A percentile compares a stretch with the other conserved stretches of the same genome.
Conservation (phyloP, 2,329 filamentous ascomycete species). For the Botryosphaeria dothidea region DNA sequence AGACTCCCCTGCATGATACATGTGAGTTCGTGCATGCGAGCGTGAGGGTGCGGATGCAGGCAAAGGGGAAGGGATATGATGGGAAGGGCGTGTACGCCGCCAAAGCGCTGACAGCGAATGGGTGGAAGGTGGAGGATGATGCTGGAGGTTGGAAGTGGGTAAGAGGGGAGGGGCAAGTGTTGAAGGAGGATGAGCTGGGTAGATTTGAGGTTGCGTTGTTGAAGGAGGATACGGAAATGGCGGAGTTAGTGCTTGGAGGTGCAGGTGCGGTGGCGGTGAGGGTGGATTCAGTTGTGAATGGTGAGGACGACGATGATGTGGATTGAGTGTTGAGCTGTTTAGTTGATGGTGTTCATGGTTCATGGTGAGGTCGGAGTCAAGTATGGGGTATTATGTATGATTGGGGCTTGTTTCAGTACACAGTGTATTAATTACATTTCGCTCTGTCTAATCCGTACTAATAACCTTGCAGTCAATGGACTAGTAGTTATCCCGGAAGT, state of each 20-base stretch:
- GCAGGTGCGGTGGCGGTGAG: constrained; percentile 12
- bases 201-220: constrained; percentile 13
- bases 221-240: background rate
- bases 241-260: constrained; percentile 1
- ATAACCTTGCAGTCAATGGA: too few relatives aligned
- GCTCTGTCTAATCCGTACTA: too few relatives aligned
- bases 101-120: constrained; percentile 6
- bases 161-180: background rate
- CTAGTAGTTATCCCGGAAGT: too few relatives aligned
- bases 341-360: background rate
- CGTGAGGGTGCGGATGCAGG: constrained; percentile 21
- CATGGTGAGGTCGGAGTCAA: too few relatives aligned
- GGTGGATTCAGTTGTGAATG: background rate
- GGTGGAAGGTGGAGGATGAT: background rate
- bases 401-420: too few relatives aligned
- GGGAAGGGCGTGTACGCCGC: constrained; percentile 16
- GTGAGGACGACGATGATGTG: background rate
- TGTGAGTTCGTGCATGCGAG: constrained; percentile 23
- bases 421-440: too few relatives aligned
- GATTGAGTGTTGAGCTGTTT: background rate
- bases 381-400: too few relatives aligned
- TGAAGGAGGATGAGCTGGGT: constrained; percentile 14
- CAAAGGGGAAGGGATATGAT: constrained; percentile 14
- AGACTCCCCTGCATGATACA: constrained; percentile 20
- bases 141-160: background rate